Conservation (phyloP, 805 yeast species). For the Lipomyces anomalus region DNA sequence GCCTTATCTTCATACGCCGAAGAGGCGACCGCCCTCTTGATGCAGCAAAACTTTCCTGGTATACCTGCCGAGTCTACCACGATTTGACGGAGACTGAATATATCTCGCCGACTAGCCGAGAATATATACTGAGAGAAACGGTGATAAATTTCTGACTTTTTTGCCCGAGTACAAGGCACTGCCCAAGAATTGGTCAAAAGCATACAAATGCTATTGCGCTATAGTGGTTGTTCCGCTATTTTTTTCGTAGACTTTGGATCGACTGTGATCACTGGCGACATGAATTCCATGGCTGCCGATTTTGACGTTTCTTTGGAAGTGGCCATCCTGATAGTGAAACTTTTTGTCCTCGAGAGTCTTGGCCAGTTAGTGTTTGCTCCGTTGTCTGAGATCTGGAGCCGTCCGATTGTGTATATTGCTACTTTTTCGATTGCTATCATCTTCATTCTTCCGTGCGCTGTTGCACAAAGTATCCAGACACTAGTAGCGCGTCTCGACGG, state of each 20-base stretch:
- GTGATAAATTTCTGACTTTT: constrained; percentile 26
- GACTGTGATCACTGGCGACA: constrained; percentile 60
- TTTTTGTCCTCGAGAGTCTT: constrained; percentile 55
- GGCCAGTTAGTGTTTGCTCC: constrained; percentile 63
- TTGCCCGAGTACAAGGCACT: constrained; percentile 29
- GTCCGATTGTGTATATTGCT: constrained; percentile 46
- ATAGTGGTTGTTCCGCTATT: constrained; percentile 50
- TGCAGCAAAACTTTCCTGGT: too few species aligned
- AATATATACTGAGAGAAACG: too few species aligned
- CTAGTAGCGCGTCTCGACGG: constrained; percentile 66
- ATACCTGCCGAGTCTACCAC: too few species aligned
- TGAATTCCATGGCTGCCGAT: constrained; percentile 43
- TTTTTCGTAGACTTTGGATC: constrained; percentile 63
- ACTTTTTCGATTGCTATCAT: constrained; percentile 44
- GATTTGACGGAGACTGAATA: too few species aligned
- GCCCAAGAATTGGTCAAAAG: constrained; percentile 36
- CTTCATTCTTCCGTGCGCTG: constrained; percentile 53
- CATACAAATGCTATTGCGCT: constrained; percentile 55
- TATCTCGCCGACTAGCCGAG: too few species aligned
- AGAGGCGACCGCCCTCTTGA: too few species aligned
- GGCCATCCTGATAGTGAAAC: constrained; percentile 51
- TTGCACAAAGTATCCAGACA: constrained; percentile 55
- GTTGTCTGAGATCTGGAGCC: constrained; percentile 52
- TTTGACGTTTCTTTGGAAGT: constrained; percentile 55
- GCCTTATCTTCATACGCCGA: too few species aligned